Evolutionary conservation across 2,329 filamentous ascomycete genomes (phyloP), one percentile per base, ranked within the genome.

Genomic region (Penicillium hesseltinei): DNA sequence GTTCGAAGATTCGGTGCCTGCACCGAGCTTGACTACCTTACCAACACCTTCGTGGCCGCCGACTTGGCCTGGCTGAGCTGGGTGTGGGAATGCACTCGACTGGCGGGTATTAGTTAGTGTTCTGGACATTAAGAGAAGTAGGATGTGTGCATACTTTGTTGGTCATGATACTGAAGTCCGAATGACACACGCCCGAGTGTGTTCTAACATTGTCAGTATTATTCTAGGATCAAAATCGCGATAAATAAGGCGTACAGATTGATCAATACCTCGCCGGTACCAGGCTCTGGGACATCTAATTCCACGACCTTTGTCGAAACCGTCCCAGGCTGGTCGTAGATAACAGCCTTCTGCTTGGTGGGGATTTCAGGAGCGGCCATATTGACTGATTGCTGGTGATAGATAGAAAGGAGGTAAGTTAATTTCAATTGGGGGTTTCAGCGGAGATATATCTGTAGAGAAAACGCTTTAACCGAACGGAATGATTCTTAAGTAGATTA

Each of bases 1-100:
- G 4, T 78, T 79, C 1, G 81, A 77, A 40, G 67, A 70, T 48
- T 87, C 83, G n/a, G 82, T 78, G 5, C 82, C 84, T 1, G 85
- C 78, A 0, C 87, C 87, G 61, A 90, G 76, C 69, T 87, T 86
- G 33, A 87, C 84, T 29, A 90, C 78, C 49, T 80, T 81, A 39
- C 85, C 84, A 1, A 89, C 82, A 17, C 87, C 87, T 73, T 90
- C 87, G 69, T 90, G 87, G 8, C 87, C 87, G 42, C 87, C 87
- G 5, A 88, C 81, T 70, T 88, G 86, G 15, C 84, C 83, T 44
- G 79, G 70, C 67, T 80, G 81, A 9, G 84, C 86, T 33, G 82
- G 84, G 60, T 76, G 76, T 2, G 84, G 84, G 1, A 89, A 80
- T 8, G 76, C 78, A 58, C 75, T 80, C 80, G 83, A 88, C 76